Evolutionary conservation across 78 protist species (phyloP).

Genomic region (Dictyostelium capitatum): DNA sequence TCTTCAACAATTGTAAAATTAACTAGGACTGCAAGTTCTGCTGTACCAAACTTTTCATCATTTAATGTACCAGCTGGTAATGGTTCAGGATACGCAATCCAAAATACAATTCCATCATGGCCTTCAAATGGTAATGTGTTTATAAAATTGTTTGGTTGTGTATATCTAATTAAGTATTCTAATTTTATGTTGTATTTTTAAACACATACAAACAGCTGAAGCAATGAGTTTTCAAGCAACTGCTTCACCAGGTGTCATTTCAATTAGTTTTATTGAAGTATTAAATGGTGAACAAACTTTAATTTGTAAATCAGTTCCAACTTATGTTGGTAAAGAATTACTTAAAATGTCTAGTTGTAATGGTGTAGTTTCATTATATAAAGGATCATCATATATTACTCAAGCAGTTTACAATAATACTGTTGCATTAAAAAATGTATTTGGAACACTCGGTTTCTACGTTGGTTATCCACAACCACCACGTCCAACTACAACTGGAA

Average conservation of each 20-base stretch:
- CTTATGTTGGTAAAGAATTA: conserved; percentile 15
- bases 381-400: conserved; percentile 63
- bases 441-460: conserved; percentile 57
- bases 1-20: conserved; percentile 6
- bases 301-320: conserved; percentile 55
- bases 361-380: conserved; percentile 1
- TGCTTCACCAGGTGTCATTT: conserved; percentile 51
- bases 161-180: no score
- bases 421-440: conserved; percentile 24
- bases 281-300: neutral
- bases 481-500: neutral
- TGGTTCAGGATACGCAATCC: conserved; percentile 20
- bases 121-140: neutral
- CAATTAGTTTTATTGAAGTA: conserved; percentile 11
- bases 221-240: conserved; percentile 62
- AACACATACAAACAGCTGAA: conserved; percentile 13
- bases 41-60: conserved; percentile 17
- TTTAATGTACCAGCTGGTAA: conserved; percentile 61
- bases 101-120: conserved; percentile 41
- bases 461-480: conserved; percentile 57
- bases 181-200: no score
- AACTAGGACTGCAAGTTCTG: conserved; percentile 61
- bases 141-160: no score
- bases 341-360: conserved; percentile 31
- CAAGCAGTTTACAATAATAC: conserved; percentile 54